Conservation (phyloP, 805 yeast species). For the Kodamaea leandrae region DNA sequence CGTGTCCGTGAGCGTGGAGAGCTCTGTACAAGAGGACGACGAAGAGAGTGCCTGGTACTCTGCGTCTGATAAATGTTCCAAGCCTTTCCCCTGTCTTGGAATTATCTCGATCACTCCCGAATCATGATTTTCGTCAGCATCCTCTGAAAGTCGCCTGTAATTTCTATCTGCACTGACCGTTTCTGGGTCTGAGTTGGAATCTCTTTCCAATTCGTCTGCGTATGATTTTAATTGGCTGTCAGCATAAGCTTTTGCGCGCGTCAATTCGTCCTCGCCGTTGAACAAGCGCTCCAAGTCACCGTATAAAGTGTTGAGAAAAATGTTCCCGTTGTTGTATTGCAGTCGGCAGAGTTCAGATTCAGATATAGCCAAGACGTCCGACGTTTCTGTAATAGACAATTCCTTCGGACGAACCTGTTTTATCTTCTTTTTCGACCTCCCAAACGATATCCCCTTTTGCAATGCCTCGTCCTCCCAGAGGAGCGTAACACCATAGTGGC, state of each 20-base stretch:
- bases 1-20: background rate
- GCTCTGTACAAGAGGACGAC: too few species aligned
- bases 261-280: background rate
- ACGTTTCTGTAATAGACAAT: constrained; percentile 1
- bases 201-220: background rate
- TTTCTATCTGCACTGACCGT: too few species aligned
- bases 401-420: constrained; percentile 9
- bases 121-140: too few species aligned
- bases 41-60: too few species aligned
- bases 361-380: background rate
- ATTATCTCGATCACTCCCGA: too few species aligned
- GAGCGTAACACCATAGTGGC: constrained; percentile 18
- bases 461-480: constrained; percentile 40
- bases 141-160: too few species aligned
- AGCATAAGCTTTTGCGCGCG: too few species aligned
- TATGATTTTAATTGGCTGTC: too few species aligned
- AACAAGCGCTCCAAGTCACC: constrained; percentile 17
- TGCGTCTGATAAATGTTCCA: too few species aligned
- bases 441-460: constrained; percentile 34
- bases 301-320: constrained; percentile 18
- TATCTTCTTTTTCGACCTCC: constrained; percentile 25
- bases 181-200: too few species aligned
- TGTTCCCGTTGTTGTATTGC: constrained; percentile 7
- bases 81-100: too few species aligned
- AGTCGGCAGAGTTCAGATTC: too few species aligned